These are phyloP conservation scores for Diaporthe australafricana DNA, from an alignment of 2,329 filamentous ascomycete genomes.

Conservation along the genomic window DNA sequence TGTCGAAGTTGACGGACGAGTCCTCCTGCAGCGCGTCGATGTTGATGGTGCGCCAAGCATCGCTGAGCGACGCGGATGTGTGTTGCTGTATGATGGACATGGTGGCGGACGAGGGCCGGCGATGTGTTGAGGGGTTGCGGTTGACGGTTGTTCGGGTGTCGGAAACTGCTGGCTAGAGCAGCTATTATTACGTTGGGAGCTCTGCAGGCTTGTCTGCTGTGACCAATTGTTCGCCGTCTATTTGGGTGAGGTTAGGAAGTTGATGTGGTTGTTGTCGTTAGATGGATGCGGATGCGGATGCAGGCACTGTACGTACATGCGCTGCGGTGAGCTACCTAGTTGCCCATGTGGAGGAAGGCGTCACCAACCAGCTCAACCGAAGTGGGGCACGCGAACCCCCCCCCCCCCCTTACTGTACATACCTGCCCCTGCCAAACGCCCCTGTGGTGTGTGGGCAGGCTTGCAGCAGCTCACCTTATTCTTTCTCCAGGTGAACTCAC, in stretches of 20 bases:
- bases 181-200: background rate
- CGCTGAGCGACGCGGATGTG: conserved; percentile 68
- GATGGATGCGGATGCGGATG: background rate
- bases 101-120: conserved; percentile 23
- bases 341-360: conserved; percentile 25
- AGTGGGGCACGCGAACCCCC: conserved; percentile 14
- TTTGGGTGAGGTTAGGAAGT: background rate
- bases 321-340: background rate
- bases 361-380: conserved; percentile 21
- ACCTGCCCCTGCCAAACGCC: background rate
- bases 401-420: conserved; percentile 4
- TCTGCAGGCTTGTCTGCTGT: background rate
- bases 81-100: conserved; percentile 79
- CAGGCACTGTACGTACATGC: background rate
- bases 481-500: background rate
- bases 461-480: background rate
- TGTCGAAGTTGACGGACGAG: conserved; percentile 91
- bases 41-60: conserved; percentile 89
- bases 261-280: background rate
- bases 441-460: background rate
- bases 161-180: background rate
- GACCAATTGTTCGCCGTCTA: background rate
- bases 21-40: conserved; percentile 92
- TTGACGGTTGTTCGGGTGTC: background rate
- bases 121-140: background rate